Percentiles rank a stretch among this genome's conserved stretches.
These are phyloP conservation scores for Acrocalymma vagum DNA, from an alignment of 2,329 filamentous ascomycete species.

Conservation along the genomic window DNA sequence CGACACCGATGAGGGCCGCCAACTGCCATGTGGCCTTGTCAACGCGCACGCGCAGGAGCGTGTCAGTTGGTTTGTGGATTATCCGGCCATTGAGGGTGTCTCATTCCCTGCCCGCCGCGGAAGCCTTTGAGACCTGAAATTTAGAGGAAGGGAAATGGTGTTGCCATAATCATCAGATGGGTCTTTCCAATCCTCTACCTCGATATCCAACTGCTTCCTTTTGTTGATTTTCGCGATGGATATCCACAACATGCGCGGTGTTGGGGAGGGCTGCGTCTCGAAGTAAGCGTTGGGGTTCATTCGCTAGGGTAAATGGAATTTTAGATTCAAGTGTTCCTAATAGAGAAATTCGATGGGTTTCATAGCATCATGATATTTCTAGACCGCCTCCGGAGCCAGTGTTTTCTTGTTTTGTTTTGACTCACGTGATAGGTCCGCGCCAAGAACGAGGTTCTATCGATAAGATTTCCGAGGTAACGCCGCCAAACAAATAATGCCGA, in stretches of 20 bases:
- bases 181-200: background rate
- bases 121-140: slow-evolving; percentile 58
- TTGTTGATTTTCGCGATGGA: slow-evolving; percentile 31
- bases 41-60: slow-evolving; percentile 85
- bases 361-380: too few species aligned
- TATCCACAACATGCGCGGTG: slow-evolving; percentile 25
- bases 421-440: too few species aligned
- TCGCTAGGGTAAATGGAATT: too few species aligned
- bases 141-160: background rate
- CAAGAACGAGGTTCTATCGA: too few species aligned
- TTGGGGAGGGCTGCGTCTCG: slow-evolving; percentile 23
- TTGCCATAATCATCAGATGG: background rate
- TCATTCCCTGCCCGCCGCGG: slow-evolving; percentile 77
- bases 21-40: slow-evolving; percentile 85
- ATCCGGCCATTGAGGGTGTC: slow-evolving; percentile 84
- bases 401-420: too few species aligned
- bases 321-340: too few species aligned
- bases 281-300: slow-evolving; percentile 32
- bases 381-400: too few species aligned
- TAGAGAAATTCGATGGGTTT: too few species aligned
- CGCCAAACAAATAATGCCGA: too few species aligned
- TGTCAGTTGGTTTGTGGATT: slow-evolving; percentile 95
- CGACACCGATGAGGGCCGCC: slow-evolving; percentile 74
- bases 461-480: slow-evolving; percentile 5
- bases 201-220: background rate